Evolutionary conservation across 2,329 filamentous ascomycete species (phyloP).

Genomic region (Pyrenophora graminea): DNA sequence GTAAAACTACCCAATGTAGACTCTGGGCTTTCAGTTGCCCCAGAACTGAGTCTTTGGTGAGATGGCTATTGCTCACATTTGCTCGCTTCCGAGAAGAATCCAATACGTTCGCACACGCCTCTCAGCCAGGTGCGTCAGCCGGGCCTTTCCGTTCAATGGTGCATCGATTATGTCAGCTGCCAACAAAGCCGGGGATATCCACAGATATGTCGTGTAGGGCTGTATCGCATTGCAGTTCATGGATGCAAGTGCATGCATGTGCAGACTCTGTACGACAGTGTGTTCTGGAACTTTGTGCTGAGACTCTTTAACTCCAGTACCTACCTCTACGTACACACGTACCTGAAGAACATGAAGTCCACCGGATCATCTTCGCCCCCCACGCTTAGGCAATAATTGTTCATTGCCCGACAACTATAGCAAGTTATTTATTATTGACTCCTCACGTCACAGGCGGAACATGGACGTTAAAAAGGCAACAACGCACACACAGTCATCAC

Average conservation of each 20-base stretch:
- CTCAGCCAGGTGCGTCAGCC: constrained; percentile 1
- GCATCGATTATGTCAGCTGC: constrained; percentile 1
- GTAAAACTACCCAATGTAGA: not conserved
- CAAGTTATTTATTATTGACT: not conserved
- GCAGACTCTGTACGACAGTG: not conserved
- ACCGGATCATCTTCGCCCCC: not conserved
- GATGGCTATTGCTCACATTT: not conserved
- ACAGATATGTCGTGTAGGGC: constrained; percentile 3
- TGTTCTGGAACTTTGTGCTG: not conserved
- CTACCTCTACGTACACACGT: not conserved
- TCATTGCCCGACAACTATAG: not conserved
- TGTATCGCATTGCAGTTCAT: constrained; percentile 1
- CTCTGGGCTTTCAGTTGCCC: not conserved
- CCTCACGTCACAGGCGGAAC: no score
- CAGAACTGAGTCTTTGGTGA: constrained; percentile 1
- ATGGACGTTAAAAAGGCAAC: not conserved
- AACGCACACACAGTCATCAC: not conserved
- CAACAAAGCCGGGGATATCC: not conserved
- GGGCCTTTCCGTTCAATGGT: constrained; percentile 10
- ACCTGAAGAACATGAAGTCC: not conserved
- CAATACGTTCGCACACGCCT: constrained; percentile 12
- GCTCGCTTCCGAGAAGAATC: constrained; percentile 8
- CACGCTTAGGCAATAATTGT: not conserved
- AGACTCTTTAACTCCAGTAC: not conserved
- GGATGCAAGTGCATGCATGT: not conserved